Base-by-base conservation (phyloP, 1,284 basidiomycete species). In the Neotropicomus parvogracilis region DNA sequence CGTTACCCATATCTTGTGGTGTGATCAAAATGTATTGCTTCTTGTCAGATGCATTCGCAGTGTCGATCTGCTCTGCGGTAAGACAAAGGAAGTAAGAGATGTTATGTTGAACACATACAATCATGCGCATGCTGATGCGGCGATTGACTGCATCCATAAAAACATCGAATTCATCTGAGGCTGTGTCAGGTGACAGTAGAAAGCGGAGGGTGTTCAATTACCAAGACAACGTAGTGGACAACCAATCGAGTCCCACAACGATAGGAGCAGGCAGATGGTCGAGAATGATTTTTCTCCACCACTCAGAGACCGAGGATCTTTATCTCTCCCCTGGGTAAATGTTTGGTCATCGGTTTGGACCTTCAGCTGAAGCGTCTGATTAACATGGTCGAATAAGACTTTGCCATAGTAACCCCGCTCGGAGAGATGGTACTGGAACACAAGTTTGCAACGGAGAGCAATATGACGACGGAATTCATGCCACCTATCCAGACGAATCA, bases 201-300 rank as follows among this genome's bases (percentile, higher is more conserved):
- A 13, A 46, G 20, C 54, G 51, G 38, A 35, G 9, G 12, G 4
- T 69, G 64, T 38, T 55, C 19, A 73, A 75, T 62, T 69, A 85
- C 95, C 95, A 28, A 99, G 79, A 62, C 95, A 99, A 50, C 95
- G 78, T 45, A 99, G 79, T 0, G 95, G 95, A 65, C 94, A 95
- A 1, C 89, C 88, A 48, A 95, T 91, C 10, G 91, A 86, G 59
- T 97, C 91, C 97, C 97, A 99, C 36, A 99, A 74, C 6, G 97
- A 86, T 26, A 98, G 73, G 42, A 99, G 73, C 44, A 99, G 70
- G 58, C 92, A 95, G 54, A 98, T 93, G 0, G 97, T 99, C 6
- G 93, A 91, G 71, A 97, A 99, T 6, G 92, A 95, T 64, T 97
- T 95, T 70, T 99, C 95, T 35, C 95, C 95, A 40, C 95, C 95